Evolutionary conservation across 495 filamentous ascomycete genomes (phyloP), one percentile per base, ranked within the genome.

Genomic region (Penicillium psychrofluorescens): DNA sequence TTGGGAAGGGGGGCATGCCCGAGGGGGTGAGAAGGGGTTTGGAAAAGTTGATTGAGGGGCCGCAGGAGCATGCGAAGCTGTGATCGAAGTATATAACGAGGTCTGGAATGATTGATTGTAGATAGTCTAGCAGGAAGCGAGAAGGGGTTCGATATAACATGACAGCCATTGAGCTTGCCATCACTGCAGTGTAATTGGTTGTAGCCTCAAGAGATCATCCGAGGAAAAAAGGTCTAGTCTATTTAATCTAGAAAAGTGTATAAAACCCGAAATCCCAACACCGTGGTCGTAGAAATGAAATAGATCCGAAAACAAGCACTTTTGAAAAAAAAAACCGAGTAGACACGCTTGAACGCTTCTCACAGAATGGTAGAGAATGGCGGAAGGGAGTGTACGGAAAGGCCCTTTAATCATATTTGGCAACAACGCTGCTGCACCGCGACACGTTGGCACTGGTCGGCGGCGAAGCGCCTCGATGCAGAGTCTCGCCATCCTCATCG

Each of bases 1-100:
- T 88, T 32, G 56, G 61, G 6, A 54, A 58, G 48, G 60, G 51
- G 11, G 75, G 77, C 28, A 72, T 79, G 61, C 72, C 66, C 60
- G 55, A 56, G 27, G 55, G 58, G 40, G 62, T 77, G 54, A 48
- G 68, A 38, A 52, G 41, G 36, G 61, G 64, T 41, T 52, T 79
- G 55, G 70, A 75, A 59, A 67, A 58, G 55, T 66, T 77, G 63
- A 53, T 78, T 38, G 55, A 48, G 43, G n/a, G 15, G 40, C 50
- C 44, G 22, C 22, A 22, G 4, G 22, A 22, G 22, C 41, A 39
- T 45, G 54, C 59, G 8, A 61, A 58, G 49, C 37, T 62, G 40
- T 63, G 38, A 54, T 31, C 31, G 9, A 34, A 10, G 4, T 10
- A 9, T 34, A 22, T 22, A 22, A 3, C 22, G 22, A 3, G 0